A percentile compares a stretch with the other conserved stretches of the same genome.
Conservation (phyloP, 257 asterid genomes). For the Solanum chilense region DNA sequence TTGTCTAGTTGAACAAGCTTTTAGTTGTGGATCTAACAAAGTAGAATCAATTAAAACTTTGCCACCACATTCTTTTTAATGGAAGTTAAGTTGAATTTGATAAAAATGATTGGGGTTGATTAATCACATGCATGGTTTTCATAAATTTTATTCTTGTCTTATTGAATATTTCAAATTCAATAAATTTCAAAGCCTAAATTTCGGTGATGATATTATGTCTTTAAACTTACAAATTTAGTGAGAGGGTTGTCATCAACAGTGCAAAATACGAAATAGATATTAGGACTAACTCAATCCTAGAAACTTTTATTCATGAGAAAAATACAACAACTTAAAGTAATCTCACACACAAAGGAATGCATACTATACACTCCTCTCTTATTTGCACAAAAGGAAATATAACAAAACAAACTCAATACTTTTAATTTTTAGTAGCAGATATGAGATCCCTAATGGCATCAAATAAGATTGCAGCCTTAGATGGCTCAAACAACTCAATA, state of each 20-base stretch:
- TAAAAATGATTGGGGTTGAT: not conserved
- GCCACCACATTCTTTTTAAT: not conserved
- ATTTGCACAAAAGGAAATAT: not conserved
- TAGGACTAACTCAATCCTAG: not conserved
- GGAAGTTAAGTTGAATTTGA: not conserved
- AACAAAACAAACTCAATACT: not conserved
- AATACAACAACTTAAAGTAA: not conserved
- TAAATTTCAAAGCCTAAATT: no score
- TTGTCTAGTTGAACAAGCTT: not conserved
- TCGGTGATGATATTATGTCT: no score
- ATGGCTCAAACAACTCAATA: constrained; percentile 23
- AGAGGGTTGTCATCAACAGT: not conserved
- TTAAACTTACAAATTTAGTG: not conserved
- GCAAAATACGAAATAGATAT: not conserved
- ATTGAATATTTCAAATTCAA: not conserved
- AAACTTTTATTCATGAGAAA: not conserved
- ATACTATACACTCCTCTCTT: not conserved
- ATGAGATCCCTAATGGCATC: constrained; percentile 9
- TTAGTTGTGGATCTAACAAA: not conserved
- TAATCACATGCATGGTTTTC: not conserved
- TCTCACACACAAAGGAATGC: not conserved
- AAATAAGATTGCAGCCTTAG: constrained; percentile 10
- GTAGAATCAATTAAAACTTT: not conserved
- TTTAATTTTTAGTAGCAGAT: not conserved
- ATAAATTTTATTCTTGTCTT: not conserved